A percentile compares a stretch with the other conserved stretches of the same genome.
Conservation (phyloP, 2,329 filamentous ascomycete genomes). For the Hypoxylon sp. region DNA sequence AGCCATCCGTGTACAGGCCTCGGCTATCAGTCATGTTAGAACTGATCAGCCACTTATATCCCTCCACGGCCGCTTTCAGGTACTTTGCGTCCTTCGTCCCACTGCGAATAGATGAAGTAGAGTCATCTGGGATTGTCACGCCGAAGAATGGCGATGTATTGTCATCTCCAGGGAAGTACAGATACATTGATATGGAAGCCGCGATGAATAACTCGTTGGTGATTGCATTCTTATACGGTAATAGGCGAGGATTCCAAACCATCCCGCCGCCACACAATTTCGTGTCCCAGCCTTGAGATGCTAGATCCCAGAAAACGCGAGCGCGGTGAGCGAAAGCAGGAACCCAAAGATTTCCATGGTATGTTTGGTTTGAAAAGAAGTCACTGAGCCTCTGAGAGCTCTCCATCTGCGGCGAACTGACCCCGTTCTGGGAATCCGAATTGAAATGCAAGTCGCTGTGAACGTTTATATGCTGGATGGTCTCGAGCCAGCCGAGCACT, state of each 20-base stretch:
- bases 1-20: slow-evolving; percentile 89
- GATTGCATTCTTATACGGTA: slow-evolving; percentile 95
- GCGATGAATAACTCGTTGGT: slow-evolving; percentile 93
- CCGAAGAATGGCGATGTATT: slow-evolving; percentile 77
- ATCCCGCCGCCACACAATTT: slow-evolving; percentile 88
- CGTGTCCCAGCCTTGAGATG: slow-evolving; percentile 84
- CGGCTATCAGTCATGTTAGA: slow-evolving; percentile 85
- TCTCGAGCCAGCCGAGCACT: slow-evolving; percentile 90
- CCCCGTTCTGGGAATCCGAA: slow-evolving; percentile 17
- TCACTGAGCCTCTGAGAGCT: slow-evolving; percentile 46
- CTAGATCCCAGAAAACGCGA: slow-evolving; percentile 87
- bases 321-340: slow-evolving; percentile 86
- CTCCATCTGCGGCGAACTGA: slow-evolving; percentile 43
- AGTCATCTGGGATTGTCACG: slow-evolving; percentile 43
- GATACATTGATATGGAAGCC: slow-evolving; percentile 89
- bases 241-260: slow-evolving; percentile 86
- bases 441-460: slow-evolving; percentile 76
- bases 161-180: slow-evolving; percentile 85
- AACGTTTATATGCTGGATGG: slow-evolving; percentile 80
- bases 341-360: slow-evolving; percentile 84
- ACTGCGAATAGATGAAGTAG: slow-evolving; percentile 56
- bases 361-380: slow-evolving; percentile 64
- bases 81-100: slow-evolving; percentile 72
- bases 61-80: slow-evolving; percentile 80
- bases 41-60: slow-evolving; percentile 83